Evolutionary conservation across 2,329 filamentous ascomycete genomes (phyloP), one percentile per base, ranked within the genome.

Genomic region (Diatrype stigma): DNA sequence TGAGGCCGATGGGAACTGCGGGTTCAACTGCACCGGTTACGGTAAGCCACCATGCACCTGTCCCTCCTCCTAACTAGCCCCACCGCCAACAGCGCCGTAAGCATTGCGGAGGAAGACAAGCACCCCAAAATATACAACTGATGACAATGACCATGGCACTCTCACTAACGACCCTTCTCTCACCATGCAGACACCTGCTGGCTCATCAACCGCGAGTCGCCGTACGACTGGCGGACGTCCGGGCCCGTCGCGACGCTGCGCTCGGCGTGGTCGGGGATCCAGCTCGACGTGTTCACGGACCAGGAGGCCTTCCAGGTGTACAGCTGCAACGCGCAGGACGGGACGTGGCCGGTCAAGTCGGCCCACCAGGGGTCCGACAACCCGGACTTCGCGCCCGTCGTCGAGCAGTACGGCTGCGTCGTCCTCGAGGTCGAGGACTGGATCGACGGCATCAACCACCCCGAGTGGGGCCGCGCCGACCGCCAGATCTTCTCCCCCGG

Each of bases 391-490:
- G 80, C 82, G 3, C 76, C 85, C 35, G 80, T 80, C 7, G 86
- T 90, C 23, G 78, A 82, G 50, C 67, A 92, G 74, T 90, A 91
- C 64, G 91, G 90, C 30, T 96, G 93, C 69, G 65, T 96, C 23
- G 93, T 96, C 46, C 80, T 96, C 69, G 93, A 96, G 73, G 89
- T 94, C 12, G 83, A 96, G 76, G 91, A 94, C 68, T 96, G 85
- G 82, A 96, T 96, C 64, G 92, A 96, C 66, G 91, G 80, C 23
- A 94, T 97, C 72, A 96, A 96, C 72, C 82, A 95, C 61, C 92
- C 92, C 0, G 82, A 90, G 69, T 96, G 93, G 93, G 84, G 84
- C 52, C 81, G 92, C 50, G 70, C 76, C 45, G 64, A 63, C 49
- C 84, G 78, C 70, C 82, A 86, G 63, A 72, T 87, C 53, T 86